A percentile compares a stretch with the other conserved stretches of the same genome.
Evolutionary conservation across 352 stramenopile species (phyloP).

Genomic region (Pythium dissimile): DNA sequence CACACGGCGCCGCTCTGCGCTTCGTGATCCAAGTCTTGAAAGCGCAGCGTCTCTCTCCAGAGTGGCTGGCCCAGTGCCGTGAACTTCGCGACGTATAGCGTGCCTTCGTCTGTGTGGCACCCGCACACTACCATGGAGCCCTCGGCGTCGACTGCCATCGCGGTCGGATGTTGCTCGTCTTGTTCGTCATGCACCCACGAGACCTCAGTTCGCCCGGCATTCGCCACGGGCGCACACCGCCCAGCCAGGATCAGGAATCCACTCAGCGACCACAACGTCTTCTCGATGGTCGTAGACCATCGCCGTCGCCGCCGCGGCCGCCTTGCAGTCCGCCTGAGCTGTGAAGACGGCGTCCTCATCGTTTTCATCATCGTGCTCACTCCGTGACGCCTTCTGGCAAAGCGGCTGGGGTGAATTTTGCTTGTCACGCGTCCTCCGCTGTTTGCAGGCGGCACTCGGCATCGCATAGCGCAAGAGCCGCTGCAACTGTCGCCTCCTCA

Average conservation of each 20-base stretch:
- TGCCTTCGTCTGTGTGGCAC: neutral
- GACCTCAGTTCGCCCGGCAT: slow-evolving; percentile 6
- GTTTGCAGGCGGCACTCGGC: too few relatives aligned
- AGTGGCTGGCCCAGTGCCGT: neutral
- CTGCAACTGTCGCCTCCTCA: too few relatives aligned
- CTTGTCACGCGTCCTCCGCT: too few relatives aligned
- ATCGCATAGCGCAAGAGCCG: too few relatives aligned
- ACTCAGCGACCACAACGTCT: neutral
- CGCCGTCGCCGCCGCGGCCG: neutral
- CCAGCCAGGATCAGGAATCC: neutral
- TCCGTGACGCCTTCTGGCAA: too few relatives aligned
- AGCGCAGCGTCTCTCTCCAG: neutral
- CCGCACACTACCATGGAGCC: slow-evolving; percentile 15
- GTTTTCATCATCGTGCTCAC: too few relatives aligned
- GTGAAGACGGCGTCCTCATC: too few relatives aligned
- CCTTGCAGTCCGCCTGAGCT: too few relatives aligned
- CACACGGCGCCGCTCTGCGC: neutral
- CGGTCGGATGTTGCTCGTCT: neutral
- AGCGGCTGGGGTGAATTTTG: too few relatives aligned
- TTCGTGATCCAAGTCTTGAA: neutral
- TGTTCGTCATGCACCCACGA: slow-evolving; percentile 4
- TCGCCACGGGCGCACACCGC: neutral
- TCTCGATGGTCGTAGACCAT: neutral
- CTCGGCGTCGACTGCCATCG: slow-evolving; percentile 9
- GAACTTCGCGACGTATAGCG: slow-evolving; percentile 16